Evolutionary conservation across 148 eudicot genomes (phyloP).

Genomic region (Silene latifolia): DNA sequence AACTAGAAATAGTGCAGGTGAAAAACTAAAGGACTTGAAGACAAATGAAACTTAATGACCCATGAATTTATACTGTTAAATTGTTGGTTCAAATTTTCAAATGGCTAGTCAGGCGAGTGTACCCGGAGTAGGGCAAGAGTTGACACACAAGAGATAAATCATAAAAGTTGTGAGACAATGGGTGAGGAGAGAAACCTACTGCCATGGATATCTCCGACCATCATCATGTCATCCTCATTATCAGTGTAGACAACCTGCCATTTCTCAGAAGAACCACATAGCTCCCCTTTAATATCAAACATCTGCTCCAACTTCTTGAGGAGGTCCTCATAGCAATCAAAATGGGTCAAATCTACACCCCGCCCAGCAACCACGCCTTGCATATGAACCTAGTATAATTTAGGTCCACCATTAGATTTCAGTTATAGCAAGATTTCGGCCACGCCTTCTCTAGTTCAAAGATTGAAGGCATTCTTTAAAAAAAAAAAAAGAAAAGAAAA

Average conservation of each 20-base stretch:
- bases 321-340: conserved; percentile 64
- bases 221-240: conserved; percentile 89
- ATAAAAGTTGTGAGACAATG: neutral
- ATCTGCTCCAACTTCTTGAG: conserved; percentile 70
- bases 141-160: no score
- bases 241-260: conserved; percentile 95
- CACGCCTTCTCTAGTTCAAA: neutral
- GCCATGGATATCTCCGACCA: conserved; percentile 99
- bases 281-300: conserved; percentile 80
- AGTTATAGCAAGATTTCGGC: neutral
- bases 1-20: no score
- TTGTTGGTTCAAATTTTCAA: no score
- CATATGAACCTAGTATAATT: conserved; percentile 72
- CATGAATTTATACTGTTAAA: no score
- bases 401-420: conserved; percentile 1
- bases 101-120: no score
- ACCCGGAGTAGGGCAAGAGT: no score
- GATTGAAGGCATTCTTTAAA: neutral
- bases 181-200: conserved; percentile 46
- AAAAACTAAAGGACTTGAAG: no score
- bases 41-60: no score
- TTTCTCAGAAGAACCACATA: conserved; percentile 56
- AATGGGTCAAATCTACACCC: conserved; percentile 71
- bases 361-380: conserved; percentile 95
- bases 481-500: no score